A percentile compares a stretch with the other conserved stretches of the same genome.
phyloP scores from a whole-genome alignment of 2,329 filamentous ascomycete genomes.

The Aspergillus fumigatiaffinis region DNA sequence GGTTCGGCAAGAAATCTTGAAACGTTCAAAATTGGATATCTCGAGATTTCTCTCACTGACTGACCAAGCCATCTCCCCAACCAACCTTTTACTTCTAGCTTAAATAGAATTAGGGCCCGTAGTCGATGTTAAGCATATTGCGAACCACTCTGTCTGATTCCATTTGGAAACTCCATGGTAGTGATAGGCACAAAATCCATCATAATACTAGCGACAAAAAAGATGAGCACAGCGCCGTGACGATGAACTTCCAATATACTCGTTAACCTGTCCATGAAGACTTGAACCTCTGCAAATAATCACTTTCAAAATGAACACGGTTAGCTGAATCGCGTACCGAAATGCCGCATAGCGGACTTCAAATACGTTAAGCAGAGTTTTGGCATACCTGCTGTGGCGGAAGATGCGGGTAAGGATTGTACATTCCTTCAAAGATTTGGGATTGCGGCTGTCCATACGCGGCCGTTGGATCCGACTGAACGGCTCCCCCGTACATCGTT shows the following conservation, averaged over 20 bases:
- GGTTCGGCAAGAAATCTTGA: slow-evolving; percentile 61
- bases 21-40: slow-evolving; percentile 1
- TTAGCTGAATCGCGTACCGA: neutral
- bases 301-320: neutral
- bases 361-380: slow-evolving; percentile 1
- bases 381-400: slow-evolving; percentile 72
- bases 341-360: neutral
- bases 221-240: neutral
- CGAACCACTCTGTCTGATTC: neutral
- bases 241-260: neutral
- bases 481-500: slow-evolving; percentile 76
- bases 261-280: neutral
- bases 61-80: neutral
- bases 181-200: neutral
- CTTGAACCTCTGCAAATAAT: neutral
- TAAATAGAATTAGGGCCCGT: neutral
- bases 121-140: neutral
- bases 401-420: slow-evolving; percentile 71
- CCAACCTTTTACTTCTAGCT: neutral
- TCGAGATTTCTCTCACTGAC: neutral
- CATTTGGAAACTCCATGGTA: neutral
- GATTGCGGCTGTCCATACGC: slow-evolving; percentile 71
- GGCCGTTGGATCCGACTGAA: slow-evolving; percentile 66
- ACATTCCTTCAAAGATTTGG: slow-evolving; percentile 84
- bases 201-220: neutral